Percentiles rank a stretch among this genome's conserved stretches.
Conservation (phyloP, 2,329 filamentous ascomycete species). For the Botrytis paeoniae region DNA sequence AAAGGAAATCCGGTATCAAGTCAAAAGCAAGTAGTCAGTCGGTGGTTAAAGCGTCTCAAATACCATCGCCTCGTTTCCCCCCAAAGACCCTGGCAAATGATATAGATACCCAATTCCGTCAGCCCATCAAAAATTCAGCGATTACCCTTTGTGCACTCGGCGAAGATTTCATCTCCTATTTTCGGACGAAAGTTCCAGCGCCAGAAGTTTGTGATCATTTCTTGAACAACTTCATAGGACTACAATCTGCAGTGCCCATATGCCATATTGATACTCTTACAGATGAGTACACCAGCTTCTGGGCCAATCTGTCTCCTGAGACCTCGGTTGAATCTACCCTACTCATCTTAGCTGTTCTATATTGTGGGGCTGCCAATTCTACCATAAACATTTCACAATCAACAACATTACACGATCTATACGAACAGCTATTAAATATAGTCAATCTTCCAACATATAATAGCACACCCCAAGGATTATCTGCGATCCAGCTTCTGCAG, state of each 20-base stretch:
- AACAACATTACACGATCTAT: neutral
- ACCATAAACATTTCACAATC: neutral
- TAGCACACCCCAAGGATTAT: no score
- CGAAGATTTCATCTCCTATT: neutral
- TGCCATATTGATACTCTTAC: neutral
- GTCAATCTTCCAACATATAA: neutral
- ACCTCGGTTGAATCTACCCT: neutral
- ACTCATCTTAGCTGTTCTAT: neutral
- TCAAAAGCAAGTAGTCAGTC: neutral
- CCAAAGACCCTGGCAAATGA: neutral
- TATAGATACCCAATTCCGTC: neutral
- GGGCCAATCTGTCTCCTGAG: neutral
- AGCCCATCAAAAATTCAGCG: neutral
- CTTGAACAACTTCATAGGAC: neutral
- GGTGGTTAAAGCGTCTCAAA: neutral
- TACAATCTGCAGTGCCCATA: neutral
- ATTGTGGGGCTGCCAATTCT: neutral
- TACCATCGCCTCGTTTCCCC: neutral
- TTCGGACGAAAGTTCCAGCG: neutral
- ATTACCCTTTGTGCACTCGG: neutral
- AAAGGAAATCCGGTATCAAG: slow-evolving; percentile 1
- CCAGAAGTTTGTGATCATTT: slow-evolving; percentile 5
- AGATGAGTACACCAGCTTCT: neutral
- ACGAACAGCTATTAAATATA: neutral
- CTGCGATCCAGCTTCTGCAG: neutral